Percentiles rank a stretch among this genome's conserved stretches.
These are phyloP conservation scores for Phytophthora citrophthora DNA, from an alignment of 352 stramenopile genomes.

Conservation along the genomic window DNA sequence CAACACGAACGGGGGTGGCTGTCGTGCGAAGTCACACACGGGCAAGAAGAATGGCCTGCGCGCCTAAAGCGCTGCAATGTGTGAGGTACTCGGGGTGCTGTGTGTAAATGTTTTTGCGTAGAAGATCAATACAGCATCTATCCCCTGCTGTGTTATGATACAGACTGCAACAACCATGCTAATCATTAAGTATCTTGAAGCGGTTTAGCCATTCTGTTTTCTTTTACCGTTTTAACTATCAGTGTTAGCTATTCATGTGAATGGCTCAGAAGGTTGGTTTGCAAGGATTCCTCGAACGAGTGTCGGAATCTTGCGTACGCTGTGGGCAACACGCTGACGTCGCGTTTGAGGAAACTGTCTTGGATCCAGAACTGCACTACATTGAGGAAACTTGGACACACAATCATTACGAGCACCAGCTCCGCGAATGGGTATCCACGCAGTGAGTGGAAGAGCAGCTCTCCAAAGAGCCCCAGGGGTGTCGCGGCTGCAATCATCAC, in stretches of 20 bases:
- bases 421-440: slow-evolving; percentile 70
- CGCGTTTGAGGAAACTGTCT: slow-evolving; percentile 84
- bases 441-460: slow-evolving; percentile 70
- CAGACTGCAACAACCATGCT: neutral
- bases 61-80: neutral
- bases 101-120: slow-evolving; percentile 6
- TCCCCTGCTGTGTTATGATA: too few species aligned
- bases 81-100: neutral
- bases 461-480: slow-evolving; percentile 62
- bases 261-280: slow-evolving; percentile 62
- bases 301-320: slow-evolving; percentile 70
- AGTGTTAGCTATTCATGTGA: slow-evolving; percentile 23
- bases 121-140: slow-evolving; percentile 3
- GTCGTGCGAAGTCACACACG: slow-evolving; percentile 11
- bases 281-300: slow-evolving; percentile 70
- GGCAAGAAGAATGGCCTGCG: neutral
- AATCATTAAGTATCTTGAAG: neutral
- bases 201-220: neutral
- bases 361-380: slow-evolving; percentile 89
- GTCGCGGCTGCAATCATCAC: slow-evolving; percentile 62
- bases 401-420: slow-evolving; percentile 80
- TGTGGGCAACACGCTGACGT: slow-evolving; percentile 63
- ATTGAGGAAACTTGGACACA: slow-evolving; percentile 87
- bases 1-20: slow-evolving; percentile 15
- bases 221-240: neutral